These are phyloP conservation scores for Aphanomyces euteiches DNA, from an alignment of 352 stramenopile genomes.

Conservation along the genomic window DNA sequence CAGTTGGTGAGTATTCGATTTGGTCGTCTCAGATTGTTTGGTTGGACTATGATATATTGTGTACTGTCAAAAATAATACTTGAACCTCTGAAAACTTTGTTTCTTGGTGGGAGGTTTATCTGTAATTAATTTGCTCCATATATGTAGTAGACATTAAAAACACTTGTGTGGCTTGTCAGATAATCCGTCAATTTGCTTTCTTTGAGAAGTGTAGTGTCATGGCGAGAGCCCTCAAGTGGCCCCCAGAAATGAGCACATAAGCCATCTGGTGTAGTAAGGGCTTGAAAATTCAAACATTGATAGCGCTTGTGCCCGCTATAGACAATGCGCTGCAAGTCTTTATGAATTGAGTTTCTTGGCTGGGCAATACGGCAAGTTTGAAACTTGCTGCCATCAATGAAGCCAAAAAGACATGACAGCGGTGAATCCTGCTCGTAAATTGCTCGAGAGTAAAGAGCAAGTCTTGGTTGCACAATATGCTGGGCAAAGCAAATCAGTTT, in stretches of 20 bases:
- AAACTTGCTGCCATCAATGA: slow-evolving; percentile 25
- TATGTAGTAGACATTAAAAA: no score
- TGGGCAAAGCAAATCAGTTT: neutral
- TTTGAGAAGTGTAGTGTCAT: slow-evolving; percentile 17
- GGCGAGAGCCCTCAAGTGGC: slow-evolving; percentile 4
- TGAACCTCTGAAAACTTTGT: no score
- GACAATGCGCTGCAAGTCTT: slow-evolving; percentile 1
- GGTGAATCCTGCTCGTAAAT: neutral
- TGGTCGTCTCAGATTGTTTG: no score
- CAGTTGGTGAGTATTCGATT: no score
- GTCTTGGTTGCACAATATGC: neutral
- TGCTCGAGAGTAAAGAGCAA: slow-evolving; percentile 2
- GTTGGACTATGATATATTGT: no score
- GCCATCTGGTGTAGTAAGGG: slow-evolving; percentile 8
- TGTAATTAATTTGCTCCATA: no score
- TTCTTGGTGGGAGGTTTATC: no score
- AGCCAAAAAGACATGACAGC: neutral
- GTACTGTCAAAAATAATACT: no score
- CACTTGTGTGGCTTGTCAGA: neutral
- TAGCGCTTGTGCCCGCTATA: slow-evolving; percentile 17
- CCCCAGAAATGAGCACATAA: slow-evolving; percentile 20
- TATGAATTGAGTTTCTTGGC: no score
- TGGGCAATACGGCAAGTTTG: slow-evolving; percentile 21
- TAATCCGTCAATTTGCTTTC: slow-evolving; percentile 5
- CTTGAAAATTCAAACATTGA: slow-evolving; percentile 18